Evolutionary conservation across 805 yeast genomes (phyloP).

Genomic region (Cyberlindnera petersonii): DNA sequence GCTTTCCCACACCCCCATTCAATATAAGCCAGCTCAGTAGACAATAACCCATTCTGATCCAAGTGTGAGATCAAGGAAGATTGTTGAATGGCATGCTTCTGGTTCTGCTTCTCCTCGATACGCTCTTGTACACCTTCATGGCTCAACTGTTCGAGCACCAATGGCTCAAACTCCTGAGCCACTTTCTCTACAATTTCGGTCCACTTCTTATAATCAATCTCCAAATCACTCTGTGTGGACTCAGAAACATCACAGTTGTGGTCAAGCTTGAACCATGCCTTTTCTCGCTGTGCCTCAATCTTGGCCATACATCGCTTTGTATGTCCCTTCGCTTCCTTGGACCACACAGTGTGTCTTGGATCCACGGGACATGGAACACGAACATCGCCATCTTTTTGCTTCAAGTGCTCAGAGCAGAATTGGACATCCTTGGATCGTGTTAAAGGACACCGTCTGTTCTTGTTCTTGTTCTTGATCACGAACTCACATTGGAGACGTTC

Average conservation of each 20-base stretch:
- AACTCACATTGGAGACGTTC: conserved; percentile 41
- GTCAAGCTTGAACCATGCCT: conserved; percentile 48
- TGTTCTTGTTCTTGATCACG: conserved; percentile 46
- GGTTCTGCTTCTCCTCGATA: conserved; percentile 42
- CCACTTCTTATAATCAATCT: conserved; percentile 27
- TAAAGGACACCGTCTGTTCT: conserved; percentile 57
- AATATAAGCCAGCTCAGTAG: conserved; percentile 37
- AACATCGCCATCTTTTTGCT: conserved; percentile 21
- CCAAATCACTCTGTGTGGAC: conserved; percentile 11
- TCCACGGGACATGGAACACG: conserved; percentile 77
- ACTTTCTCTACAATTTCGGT: conserved; percentile 35
- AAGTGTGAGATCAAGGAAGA: conserved; percentile 73
- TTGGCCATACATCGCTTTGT: conserved; percentile 55
- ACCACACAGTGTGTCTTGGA: conserved; percentile 70
- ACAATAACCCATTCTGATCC: conserved; percentile 38
- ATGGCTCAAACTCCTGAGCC: conserved; percentile 32
- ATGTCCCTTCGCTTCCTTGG: conserved; percentile 51
- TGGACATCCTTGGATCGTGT: conserved; percentile 45
- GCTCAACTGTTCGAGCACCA: conserved; percentile 26
- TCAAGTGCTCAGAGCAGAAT: conserved; percentile 63
- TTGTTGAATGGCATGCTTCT: conserved; percentile 81
- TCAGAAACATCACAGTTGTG: conserved; percentile 33
- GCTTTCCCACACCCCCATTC: conserved; percentile 95
- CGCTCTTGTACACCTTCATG: conserved; percentile 27
- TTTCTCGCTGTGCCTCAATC: conserved; percentile 29